A percentile compares a stretch with the other conserved stretches of the same genome.
phyloP scores from a whole-genome alignment of 2,329 filamentous ascomycete species.

The Claviceps monticola region DNA sequence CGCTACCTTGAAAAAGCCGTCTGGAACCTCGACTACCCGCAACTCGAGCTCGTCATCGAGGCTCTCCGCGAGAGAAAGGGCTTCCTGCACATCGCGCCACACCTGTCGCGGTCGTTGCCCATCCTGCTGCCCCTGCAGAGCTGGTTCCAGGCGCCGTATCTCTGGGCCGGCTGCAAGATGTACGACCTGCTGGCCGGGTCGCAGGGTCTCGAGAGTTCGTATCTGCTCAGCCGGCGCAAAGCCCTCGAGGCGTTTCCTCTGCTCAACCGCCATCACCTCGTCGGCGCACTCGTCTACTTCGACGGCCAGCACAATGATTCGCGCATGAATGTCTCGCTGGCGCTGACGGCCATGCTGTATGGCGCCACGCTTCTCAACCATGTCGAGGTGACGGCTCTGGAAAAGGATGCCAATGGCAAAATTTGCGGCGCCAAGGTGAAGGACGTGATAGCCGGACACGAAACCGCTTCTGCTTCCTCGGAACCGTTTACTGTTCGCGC shows the following conservation, averaged over 20 bases:
- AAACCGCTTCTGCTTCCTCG: constrained; percentile 23
- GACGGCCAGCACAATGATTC: constrained; percentile 81
- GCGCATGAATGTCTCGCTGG: constrained; percentile 74
- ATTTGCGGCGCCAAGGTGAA: constrained; percentile 49
- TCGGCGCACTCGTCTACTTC: constrained; percentile 74
- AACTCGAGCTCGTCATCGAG: constrained; percentile 70
- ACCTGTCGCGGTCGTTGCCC: constrained; percentile 67
- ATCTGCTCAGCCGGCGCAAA: constrained; percentile 65
- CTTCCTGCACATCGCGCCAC: constrained; percentile 70
- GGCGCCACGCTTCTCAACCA: constrained; percentile 72
- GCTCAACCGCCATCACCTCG: constrained; percentile 57
- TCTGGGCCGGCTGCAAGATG: constrained; percentile 57
- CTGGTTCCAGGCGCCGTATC: constrained; percentile 73
- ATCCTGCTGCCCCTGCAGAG: constrained; percentile 73
- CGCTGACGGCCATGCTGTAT: constrained; percentile 67
- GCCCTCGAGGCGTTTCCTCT: constrained; percentile 68
- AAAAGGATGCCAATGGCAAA: constrained; percentile 56
- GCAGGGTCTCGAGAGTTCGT: constrained; percentile 72
- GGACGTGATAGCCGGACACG: constrained; percentile 46
- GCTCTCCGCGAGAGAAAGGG: constrained; percentile 71
- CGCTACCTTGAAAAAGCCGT: constrained; percentile 78
- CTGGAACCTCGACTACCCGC: constrained; percentile 72
- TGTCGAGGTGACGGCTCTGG: constrained; percentile 60
- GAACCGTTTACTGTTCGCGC: constrained; percentile 53
- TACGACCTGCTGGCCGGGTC: constrained; percentile 73